Evolutionary conservation across 495 filamentous ascomycete species (phyloP), one percentile per base, ranked within the genome.

Genomic region (Thermothielavioides terrestris): DNA sequence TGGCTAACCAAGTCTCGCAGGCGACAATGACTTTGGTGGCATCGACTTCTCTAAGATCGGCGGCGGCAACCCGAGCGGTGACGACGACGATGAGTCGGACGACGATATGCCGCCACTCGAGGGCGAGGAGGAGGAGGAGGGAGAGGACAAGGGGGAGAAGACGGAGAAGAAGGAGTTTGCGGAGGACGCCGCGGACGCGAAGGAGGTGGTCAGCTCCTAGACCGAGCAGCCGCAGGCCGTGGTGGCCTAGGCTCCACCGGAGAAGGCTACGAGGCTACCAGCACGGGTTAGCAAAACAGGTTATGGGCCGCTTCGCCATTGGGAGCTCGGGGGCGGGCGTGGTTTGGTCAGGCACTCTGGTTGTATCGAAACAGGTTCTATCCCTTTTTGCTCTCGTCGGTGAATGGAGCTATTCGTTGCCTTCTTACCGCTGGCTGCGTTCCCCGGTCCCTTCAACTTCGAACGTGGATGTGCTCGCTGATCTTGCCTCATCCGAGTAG

Each of bases 11-110:
- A 14, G 14, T 44, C 2, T 37, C 47, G 43, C 21, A 41, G 44
- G 49, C 45, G 55, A 54, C 50, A 76, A 75, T 45, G 81, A 82
- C 63, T 83, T 86, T 51, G 77, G 79, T 47, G 78, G 80, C 28
- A 81, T 88, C 66, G 86, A 95, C 68, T 94, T 95, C 83, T 92
- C 86, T 60, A 95, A 94, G 76, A 85, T 95, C 54, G 89, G 84
- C 31, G 77, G 72, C 32, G 72, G 68, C 50, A n/a, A n/a, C 37
- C 65, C 58, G 17, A 76, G 66, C 42, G 77, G 63, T 15, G 82
- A 77, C 14, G 82, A 77, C n/a, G n/a, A n/a, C n/a, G n/a, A n/a
- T n/a, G n/a, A n/a, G n/a, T n/a, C 83, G 57, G 66, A 68, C 18
- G 67, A 66, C 21, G 77, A 80, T 34, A 73, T 81, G 46, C 49